Evolutionary conservation across 805 yeast genomes (phyloP).

Genomic region (Komagataella kurtzmanii): DNA sequence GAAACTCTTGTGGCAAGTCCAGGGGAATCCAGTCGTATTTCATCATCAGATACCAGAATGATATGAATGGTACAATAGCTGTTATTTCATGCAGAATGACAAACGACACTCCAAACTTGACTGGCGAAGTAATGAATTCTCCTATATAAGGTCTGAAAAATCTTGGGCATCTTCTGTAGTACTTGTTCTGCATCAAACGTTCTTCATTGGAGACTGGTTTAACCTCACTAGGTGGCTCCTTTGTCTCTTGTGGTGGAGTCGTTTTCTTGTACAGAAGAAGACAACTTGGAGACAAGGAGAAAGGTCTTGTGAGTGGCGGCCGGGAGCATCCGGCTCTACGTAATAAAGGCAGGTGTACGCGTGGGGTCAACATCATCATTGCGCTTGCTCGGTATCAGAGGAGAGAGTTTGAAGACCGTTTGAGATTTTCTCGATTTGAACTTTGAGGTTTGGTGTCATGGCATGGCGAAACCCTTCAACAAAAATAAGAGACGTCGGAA

Average conservation of each 20-base stretch:
- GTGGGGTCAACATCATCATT: not conserved
- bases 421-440: not conserved
- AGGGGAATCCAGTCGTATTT: constrained; percentile 26
- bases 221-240: not conserved
- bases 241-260: not conserved
- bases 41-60: constrained; percentile 36
- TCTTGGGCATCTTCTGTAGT: constrained; percentile 16
- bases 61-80: constrained; percentile 37
- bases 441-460: not conserved
- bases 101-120: constrained; percentile 29
- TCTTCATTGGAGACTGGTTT: constrained; percentile 6
- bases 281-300: not conserved
- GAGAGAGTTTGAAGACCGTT: not conserved
- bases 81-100: constrained; percentile 37
- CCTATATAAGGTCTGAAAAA: constrained; percentile 18
- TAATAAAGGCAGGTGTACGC: not conserved
- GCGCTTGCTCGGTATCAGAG: not conserved
- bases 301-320: not conserved
- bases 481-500: too few relatives aligned
- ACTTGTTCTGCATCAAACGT: constrained; percentile 15
- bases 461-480: not conserved
- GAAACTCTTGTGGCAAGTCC: constrained; percentile 34
- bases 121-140: constrained; percentile 16
- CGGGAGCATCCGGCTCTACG: not conserved
- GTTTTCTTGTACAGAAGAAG: not conserved